These are phyloP conservation scores for Wickerhamiella alocasiicola DNA, from an alignment of 805 yeast species.

Conservation along the genomic window DNA sequence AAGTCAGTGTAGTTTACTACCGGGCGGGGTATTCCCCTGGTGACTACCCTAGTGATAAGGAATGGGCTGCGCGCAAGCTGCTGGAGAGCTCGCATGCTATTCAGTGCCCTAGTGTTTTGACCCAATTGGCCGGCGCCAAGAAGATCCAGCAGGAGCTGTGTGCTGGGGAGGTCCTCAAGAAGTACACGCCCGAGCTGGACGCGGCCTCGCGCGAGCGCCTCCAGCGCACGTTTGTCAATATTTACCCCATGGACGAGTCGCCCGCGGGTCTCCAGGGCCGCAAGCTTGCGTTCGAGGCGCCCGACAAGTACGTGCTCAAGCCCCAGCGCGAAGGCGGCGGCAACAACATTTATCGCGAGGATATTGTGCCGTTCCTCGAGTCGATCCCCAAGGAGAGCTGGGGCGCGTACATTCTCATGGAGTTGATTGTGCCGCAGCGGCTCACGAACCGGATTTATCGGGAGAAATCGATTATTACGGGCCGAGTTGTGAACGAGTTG, in stretches of 20 bases:
- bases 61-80: constrained; percentile 67
- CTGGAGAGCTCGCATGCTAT: constrained; percentile 71
- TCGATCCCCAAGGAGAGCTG: constrained; percentile 55
- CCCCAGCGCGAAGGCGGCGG: constrained; percentile 99
- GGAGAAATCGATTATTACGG: constrained; percentile 48
- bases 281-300: constrained; percentile 50
- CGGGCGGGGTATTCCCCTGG: constrained; percentile 80
- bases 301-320: constrained; percentile 70
- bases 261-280: constrained; percentile 48
- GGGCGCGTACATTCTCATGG: constrained; percentile 91
- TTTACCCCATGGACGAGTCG: constrained; percentile 73
- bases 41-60: constrained; percentile 52
- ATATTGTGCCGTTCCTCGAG: constrained; percentile 64
- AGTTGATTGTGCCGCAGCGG: constrained; percentile 68
- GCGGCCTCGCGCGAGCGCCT: constrained; percentile 26
- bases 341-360: constrained; percentile 76
- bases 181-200: constrained; percentile 33
- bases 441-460: constrained; percentile 59
- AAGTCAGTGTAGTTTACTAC: constrained; percentile 79
- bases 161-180: constrained; percentile 34
- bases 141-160: constrained; percentile 87
- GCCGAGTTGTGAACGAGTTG: constrained; percentile 74
- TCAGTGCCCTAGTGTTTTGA: constrained; percentile 80
- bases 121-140: constrained; percentile 87
- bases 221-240: constrained; percentile 61